A percentile compares a stretch with the other conserved stretches of the same genome.
Conservation (phyloP, 2,329 filamentous ascomycete species). For the Fusarium papillatum region DNA sequence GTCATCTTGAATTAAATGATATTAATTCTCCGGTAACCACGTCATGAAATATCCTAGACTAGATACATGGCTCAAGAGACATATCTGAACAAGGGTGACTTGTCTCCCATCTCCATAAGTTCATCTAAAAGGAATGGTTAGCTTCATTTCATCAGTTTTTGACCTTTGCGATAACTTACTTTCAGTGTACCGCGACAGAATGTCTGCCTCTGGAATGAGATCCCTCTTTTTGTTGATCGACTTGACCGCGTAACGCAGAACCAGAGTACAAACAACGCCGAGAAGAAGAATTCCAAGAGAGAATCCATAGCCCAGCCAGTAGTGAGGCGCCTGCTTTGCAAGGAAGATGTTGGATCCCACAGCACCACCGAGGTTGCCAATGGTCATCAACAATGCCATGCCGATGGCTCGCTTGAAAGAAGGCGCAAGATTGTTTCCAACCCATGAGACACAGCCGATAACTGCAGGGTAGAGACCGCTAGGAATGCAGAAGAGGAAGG, state of each 20-base stretch:
- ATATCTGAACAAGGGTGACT: background rate
- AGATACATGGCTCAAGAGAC: background rate
- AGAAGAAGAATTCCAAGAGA: background rate
- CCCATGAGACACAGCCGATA: background rate
- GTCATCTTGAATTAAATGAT: too few relatives aligned
- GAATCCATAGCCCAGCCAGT: background rate
- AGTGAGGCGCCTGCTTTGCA: conserved; percentile 3
- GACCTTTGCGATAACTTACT: background rate
- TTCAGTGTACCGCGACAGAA: background rate
- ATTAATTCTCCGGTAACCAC: background rate
- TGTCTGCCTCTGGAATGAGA: background rate
- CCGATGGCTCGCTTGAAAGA: conserved; percentile 7
- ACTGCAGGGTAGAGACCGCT: background rate
- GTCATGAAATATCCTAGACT: background rate
- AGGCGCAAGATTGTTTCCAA: background rate
- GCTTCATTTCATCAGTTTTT: background rate
- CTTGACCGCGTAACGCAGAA: background rate
- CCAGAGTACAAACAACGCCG: background rate
- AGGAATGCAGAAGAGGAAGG: background rate
- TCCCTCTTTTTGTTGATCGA: background rate
- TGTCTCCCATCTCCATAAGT: conserved; percentile 1
- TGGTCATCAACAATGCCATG: background rate
- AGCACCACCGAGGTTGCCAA: conserved; percentile 1
- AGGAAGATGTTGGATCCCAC: conserved; percentile 7
- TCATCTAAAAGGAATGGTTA: background rate